Conservation (phyloP, 1,284 basidiomycete species). For the Hymenochaete sp. region DNA sequence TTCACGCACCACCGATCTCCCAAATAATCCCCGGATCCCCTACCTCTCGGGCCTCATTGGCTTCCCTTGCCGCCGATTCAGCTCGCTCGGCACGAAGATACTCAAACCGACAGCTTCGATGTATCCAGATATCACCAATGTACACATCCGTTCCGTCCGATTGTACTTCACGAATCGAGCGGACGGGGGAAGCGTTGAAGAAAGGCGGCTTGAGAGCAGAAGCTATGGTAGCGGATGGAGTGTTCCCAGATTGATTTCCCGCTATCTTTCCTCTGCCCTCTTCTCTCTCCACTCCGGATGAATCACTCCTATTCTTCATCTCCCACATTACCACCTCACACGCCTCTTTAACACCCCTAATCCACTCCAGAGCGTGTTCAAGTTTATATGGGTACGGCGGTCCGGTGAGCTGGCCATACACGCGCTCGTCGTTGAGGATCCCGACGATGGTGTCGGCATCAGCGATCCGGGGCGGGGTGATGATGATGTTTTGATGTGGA, state of each 20-base stretch:
- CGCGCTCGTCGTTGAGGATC: conserved; percentile 20
- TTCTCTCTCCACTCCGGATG: neutral
- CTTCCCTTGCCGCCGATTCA: conserved; percentile 6
- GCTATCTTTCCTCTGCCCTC: neutral
- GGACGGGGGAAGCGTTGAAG: conserved; percentile 14
- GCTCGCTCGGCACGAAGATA: conserved; percentile 12
- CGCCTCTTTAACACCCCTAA: conserved; percentile 7
- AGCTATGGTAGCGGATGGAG: neutral
- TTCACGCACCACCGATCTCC: conserved; percentile 19
- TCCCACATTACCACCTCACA: no score
- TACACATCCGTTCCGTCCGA: conserved; percentile 18
- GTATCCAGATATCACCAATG: conserved; percentile 17
- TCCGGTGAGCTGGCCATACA: conserved; percentile 17
- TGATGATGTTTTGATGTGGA: conserved; percentile 22
- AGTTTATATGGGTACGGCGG: conserved; percentile 20
- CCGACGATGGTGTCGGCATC: conserved; percentile 15
- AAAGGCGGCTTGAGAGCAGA: no score
- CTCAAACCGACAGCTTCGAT: conserved; percentile 7
- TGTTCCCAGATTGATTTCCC: neutral
- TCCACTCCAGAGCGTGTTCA: conserved; percentile 20
- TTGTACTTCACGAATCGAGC: conserved; percentile 18
- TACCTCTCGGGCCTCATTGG: conserved; percentile 12
- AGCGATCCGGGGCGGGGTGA: conserved; percentile 20
- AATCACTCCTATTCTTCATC: no score
- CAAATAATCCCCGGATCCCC: conserved; percentile 19